These are phyloP conservation scores for Grigorovia transvaalensis DNA, from an alignment of 805 yeast species.

Conservation along the genomic window DNA sequence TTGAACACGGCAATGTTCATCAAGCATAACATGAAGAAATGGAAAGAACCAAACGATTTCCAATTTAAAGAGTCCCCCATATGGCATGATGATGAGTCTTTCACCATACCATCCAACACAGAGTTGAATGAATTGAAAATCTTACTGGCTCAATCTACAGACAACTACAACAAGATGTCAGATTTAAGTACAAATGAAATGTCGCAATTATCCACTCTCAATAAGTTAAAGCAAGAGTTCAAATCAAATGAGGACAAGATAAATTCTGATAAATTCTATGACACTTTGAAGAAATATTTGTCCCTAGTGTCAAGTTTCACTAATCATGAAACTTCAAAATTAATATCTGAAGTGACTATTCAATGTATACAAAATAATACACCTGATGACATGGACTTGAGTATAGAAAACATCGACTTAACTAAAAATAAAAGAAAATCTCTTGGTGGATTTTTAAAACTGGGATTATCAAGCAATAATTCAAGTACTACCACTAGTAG, in stretches of 20 bases:
- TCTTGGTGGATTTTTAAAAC: slow-evolving; percentile 6
- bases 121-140: slow-evolving; percentile 49
- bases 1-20: slow-evolving; percentile 85
- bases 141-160: slow-evolving; percentile 35
- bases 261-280: slow-evolving; percentile 26
- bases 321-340: slow-evolving; percentile 60
- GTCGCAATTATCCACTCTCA: slow-evolving; percentile 24
- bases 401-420: slow-evolving; percentile 41
- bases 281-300: slow-evolving; percentile 43
- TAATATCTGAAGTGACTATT: slow-evolving; percentile 73
- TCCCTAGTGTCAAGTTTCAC: slow-evolving; percentile 51
- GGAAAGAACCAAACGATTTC: slow-evolving; percentile 85
- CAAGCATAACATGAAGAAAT: slow-evolving; percentile 65
- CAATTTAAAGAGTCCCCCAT: slow-evolving; percentile 78
- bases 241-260: slow-evolving; percentile 40
- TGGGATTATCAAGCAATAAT: neutral
- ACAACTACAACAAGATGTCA: slow-evolving; percentile 21
- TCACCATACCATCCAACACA: slow-evolving; percentile 46
- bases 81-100: slow-evolving; percentile 92
- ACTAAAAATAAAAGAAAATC: slow-evolving; percentile 29
- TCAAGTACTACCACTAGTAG: neutral
- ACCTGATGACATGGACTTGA: slow-evolving; percentile 54
- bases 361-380: slow-evolving; percentile 84
- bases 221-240: slow-evolving; percentile 26
- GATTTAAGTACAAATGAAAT: slow-evolving; percentile 24